These are phyloP conservation scores for Debaryomyces singareniensis DNA, from an alignment of 1,139 yeast genomes.

Conservation along the genomic window DNA sequence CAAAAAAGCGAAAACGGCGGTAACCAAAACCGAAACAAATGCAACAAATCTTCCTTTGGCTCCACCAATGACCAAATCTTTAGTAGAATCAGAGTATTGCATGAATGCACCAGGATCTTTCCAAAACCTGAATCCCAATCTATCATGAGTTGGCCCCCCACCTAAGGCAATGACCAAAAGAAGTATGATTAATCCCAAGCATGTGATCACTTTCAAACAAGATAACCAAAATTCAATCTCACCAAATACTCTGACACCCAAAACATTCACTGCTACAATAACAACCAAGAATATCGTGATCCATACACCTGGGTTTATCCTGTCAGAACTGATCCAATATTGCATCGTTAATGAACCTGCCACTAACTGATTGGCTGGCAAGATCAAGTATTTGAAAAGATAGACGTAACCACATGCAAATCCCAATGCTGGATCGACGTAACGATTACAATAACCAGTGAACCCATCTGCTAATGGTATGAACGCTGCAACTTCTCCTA, in stretches of 20 bases:
- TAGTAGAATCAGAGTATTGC: slow-evolving; percentile 25
- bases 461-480: slow-evolving; percentile 66
- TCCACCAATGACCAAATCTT: slow-evolving; percentile 6
- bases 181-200: slow-evolving; percentile 47
- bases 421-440: slow-evolving; percentile 65
- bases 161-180: slow-evolving; percentile 48
- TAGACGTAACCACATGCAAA: slow-evolving; percentile 71
- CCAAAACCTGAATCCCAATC: slow-evolving; percentile 67
- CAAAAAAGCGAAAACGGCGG: slow-evolving; percentile 68
- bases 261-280: slow-evolving; percentile 47
- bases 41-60: slow-evolving; percentile 47
- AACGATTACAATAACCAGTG: slow-evolving; percentile 63
- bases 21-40: slow-evolving; percentile 60
- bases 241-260: slow-evolving; percentile 59
- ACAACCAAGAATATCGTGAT: slow-evolving; percentile 45
- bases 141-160: slow-evolving; percentile 52
- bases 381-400: slow-evolving; percentile 50
- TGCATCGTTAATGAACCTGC: slow-evolving; percentile 59
- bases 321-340: slow-evolving; percentile 48
- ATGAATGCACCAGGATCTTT: slow-evolving; percentile 56
- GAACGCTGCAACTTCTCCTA: slow-evolving; percentile 74
- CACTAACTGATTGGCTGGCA: slow-evolving; percentile 57
- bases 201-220: slow-evolving; percentile 50
- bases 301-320: slow-evolving; percentile 55
- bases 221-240: slow-evolving; percentile 68